Evolutionary conservation across 768 basidiomycete species (phyloP), one percentile per base, ranked within the genome.

Genomic region (Clavulina sp.): DNA sequence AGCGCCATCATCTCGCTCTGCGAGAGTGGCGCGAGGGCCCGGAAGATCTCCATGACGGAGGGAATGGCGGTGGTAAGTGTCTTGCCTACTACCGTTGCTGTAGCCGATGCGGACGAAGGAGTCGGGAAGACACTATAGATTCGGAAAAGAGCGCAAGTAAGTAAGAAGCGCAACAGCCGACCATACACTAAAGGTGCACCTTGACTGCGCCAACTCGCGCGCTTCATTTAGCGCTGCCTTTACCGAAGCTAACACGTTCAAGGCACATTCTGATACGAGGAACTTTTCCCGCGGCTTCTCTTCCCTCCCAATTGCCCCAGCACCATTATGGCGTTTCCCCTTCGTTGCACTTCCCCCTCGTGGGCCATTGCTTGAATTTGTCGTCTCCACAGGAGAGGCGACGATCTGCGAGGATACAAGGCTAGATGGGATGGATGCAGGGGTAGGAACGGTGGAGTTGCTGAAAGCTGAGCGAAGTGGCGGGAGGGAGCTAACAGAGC

Each of bases 31-130:
- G 84, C 78, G 24, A 95, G 62, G 1, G 85, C 84, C 41, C 82
- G 74, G 65, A 79, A 84, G 5, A 95, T 66, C 50, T 92, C 88
- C 51, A 93, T 69, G 2, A 79, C 70, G 18, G 80, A 72, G 2
- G 76, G 68, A 18, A 80, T 73, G 1, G 80, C 71, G 56, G 80
- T 74, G 41, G 74, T 60, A 24, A 91, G 68, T 21, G 79, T 65
- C 1, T 65, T 67, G 6, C 82, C 81, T 13, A 38, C 36, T 13
- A 13, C 21, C 36, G 36, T 13, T 1, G 13, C 21, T 13, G 13
- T 21, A 21, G 13, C 36, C 58, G 62, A 28, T 58, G 29, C 71
- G 57, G 28, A 64, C 56, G 0, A 54, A 60, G 50, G 53, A 48
- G 28, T 65, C 29, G 68, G 56, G 51, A 84, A 73, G 26, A 81